Base-by-base conservation (phyloP, 495 filamentous ascomycete genomes). In the Penicillium simplicissimum region DNA sequence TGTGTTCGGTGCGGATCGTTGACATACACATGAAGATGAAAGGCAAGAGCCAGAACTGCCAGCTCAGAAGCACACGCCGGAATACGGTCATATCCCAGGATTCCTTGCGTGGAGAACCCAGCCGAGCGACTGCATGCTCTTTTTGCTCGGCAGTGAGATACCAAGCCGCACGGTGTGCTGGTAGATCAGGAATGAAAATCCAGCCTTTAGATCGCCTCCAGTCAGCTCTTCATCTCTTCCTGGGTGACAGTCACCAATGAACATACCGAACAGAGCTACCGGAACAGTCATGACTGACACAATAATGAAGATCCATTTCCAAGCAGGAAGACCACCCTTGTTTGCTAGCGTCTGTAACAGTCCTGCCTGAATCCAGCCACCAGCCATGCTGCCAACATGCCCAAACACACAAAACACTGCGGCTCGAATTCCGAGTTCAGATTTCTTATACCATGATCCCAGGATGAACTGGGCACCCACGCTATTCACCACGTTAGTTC, bases 171-270 rank as follows among this genome's bases (percentile, higher is more conserved):
- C 65, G 66, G 54, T 75, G 73, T 2, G 55, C 57, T n/a, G 73
- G 73, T 0, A 75, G 66, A 52, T 75, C 71, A 1, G 73, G 73
- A 25, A 75, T 75, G 40, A 75, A 75, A 8, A 75, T 38, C 73
- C 71, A 74, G 37, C 73, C 73, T 73, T 31, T 5, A 47, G 9
- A 17, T 19, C 6, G 25, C 19, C 28, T 6, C 4, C 2, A 4
- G 21, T 36, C 19, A 40, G 23, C 9, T 6, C 17, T 51, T 48
- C 36, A 13, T 37, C 35, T 38, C 19, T 1, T 8, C 14, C 25
- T n/a, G 4, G 1, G 8, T 19, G 19, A 8, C n/a, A n/a, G n/a
- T 35, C n/a, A 14, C 11, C 7, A 34, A 9, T 1, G 17, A 33
- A 60, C 64, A n/a, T 53, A 71, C 68, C 71, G 40, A 73, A 73